Evolutionary conservation across 2,329 filamentous ascomycete genomes (phyloP).

Genomic region (Mycocentrospora acerina): DNA sequence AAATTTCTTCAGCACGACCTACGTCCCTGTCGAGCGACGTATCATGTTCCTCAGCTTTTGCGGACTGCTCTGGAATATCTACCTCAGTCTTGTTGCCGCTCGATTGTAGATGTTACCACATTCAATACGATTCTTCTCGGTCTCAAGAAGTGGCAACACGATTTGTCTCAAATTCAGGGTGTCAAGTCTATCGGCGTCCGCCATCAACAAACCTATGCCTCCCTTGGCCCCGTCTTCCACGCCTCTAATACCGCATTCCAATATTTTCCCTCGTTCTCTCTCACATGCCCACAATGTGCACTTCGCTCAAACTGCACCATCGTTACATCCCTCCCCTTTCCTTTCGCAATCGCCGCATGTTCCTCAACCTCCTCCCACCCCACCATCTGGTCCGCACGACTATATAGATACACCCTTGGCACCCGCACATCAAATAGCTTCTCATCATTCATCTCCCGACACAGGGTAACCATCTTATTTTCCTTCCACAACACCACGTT

Average conservation of each 20-base stretch:
- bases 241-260: constrained; percentile 50
- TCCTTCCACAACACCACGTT: constrained; percentile 18
- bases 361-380: constrained; percentile 57
- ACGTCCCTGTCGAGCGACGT: constrained; percentile 68
- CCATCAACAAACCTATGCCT: neutral
- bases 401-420: constrained; percentile 60
- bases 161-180: neutral
- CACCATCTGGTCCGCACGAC: constrained; percentile 60
- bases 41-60: constrained; percentile 72
- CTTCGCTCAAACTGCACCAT: constrained; percentile 59
- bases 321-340: constrained; percentile 53
- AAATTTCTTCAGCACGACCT: constrained; percentile 68
- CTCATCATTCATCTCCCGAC: constrained; percentile 33
- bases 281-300: constrained; percentile 63
- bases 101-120: constrained; percentile 20
- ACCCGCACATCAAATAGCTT: constrained; percentile 33
- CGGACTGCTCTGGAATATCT: constrained; percentile 73
- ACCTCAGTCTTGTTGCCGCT: constrained; percentile 64
- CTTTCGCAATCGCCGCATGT: constrained; percentile 52
- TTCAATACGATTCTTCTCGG: neutral
- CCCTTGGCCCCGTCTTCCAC: constrained; percentile 27
- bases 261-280: constrained; percentile 58
- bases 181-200: neutral
- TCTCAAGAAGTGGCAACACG: neutral
- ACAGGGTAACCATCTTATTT: constrained; percentile 29